Conservation (phyloP, 768 basidiomycete genomes). For the Hydnum rufescens region DNA sequence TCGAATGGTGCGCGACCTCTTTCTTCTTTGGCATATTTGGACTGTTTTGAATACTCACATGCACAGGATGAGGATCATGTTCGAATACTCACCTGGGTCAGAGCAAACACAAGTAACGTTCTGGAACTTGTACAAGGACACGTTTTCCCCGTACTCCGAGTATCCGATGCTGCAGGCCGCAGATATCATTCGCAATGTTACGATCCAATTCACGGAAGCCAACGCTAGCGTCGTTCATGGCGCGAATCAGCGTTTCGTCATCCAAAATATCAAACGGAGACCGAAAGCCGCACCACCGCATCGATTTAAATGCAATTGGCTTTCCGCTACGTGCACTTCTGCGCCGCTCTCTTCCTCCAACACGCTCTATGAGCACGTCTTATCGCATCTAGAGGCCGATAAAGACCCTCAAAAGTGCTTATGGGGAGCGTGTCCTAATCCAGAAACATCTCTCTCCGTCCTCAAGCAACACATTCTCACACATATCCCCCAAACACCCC, state of each 20-base stretch:
- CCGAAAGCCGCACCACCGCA: conserved; percentile 32
- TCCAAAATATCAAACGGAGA: conserved; percentile 62
- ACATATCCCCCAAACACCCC: conserved; percentile 47
- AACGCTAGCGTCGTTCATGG: conserved; percentile 71
- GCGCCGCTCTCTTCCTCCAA: conserved; percentile 27
- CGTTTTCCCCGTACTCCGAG: conserved; percentile 41
- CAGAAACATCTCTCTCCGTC: conserved; percentile 26
- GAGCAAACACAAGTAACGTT: conserved; percentile 88
- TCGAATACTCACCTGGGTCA: conserved; percentile 49
- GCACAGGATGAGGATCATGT: conserved; percentile 80
- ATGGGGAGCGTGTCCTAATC: conserved; percentile 50
- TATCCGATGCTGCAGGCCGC: conserved; percentile 48
- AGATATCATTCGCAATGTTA: conserved; percentile 90
- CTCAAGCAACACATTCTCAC: conserved; percentile 56
- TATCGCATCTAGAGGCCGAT: conserved; percentile 28
- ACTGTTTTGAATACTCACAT: neutral
- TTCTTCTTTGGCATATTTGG: no score
- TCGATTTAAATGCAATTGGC: conserved; percentile 62
- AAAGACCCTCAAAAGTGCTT: conserved; percentile 24
- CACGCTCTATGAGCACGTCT: conserved; percentile 56
- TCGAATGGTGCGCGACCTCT: conserved; percentile 43
- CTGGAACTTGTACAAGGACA: conserved; percentile 83
- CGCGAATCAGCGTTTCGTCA: conserved; percentile 53
- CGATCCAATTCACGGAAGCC: conserved; percentile 63
- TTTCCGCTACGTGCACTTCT: conserved; percentile 35